Conservation (phyloP, 306 rosid species). For the Vachellia collinsii region DNA sequence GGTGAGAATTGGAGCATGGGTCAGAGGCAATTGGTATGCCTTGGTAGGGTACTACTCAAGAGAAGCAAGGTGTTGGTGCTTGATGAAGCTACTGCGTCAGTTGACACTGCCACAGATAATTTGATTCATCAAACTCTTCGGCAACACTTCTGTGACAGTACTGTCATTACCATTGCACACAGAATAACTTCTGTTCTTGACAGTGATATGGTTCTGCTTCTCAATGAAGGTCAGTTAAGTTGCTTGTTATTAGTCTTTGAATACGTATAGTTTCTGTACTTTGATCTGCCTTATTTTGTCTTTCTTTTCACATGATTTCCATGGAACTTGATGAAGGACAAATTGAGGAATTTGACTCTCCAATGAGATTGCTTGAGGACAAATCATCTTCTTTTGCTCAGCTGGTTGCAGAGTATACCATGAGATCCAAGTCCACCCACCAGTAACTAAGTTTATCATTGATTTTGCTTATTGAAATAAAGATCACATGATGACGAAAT, state of each 20-base stretch:
- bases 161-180: slow-evolving; percentile 45
- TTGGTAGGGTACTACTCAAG: slow-evolving; percentile 45
- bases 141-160: slow-evolving; percentile 30
- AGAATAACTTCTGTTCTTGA: slow-evolving; percentile 35
- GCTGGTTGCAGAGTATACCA: slow-evolving; percentile 44
- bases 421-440: background rate
- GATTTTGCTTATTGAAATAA: background rate
- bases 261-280: background rate
- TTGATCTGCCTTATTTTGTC: background rate
- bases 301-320: background rate
- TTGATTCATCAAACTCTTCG: slow-evolving; percentile 36
- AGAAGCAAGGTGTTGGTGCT: slow-evolving; percentile 44
- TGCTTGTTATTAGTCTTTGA: background rate
- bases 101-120: slow-evolving; percentile 47
- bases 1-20: slow-evolving; percentile 51
- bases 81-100: slow-evolving; percentile 50
- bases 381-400: slow-evolving; percentile 64
- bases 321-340: slow-evolving; percentile 48
- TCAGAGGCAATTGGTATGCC: slow-evolving; percentile 49
- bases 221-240: slow-evolving; percentile 46
- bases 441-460: background rate
- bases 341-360: slow-evolving; percentile 66
- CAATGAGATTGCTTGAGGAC: slow-evolving; percentile 58
- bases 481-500: background rate
- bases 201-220: slow-evolving; percentile 45